Conservation (phyloP, 352 stramenopile species). For the Pythium sukuiense region DNA sequence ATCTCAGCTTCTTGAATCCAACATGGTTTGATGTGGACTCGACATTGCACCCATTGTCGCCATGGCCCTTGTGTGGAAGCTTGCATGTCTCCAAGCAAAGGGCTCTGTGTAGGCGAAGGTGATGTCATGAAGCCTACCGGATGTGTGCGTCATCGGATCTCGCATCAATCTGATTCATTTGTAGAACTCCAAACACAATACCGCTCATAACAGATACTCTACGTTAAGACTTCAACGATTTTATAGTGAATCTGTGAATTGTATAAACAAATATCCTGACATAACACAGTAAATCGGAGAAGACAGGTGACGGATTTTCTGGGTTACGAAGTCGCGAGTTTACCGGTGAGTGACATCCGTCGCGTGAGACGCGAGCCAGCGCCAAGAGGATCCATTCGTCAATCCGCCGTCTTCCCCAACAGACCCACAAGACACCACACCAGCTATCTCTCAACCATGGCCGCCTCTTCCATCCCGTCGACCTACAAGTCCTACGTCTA, state of each 20-base stretch:
- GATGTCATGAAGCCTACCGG: too few species aligned
- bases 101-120: neutral
- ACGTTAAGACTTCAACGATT: too few species aligned
- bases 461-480: neutral
- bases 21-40: too few species aligned
- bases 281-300: neutral
- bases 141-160: too few species aligned
- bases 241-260: too few species aligned
- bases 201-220: too few species aligned
- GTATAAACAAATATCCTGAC: too few species aligned
- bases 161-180: too few species aligned
- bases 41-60: neutral
- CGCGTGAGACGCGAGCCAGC: neutral
- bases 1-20: neutral
- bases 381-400: neutral
- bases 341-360: neutral
- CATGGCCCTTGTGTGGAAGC: too few species aligned
- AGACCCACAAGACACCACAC: neutral
- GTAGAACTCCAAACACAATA: too few species aligned
- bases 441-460: neutral
- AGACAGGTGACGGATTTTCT: neutral
- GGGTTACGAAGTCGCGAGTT: conserved; percentile 2
- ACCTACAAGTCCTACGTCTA: conserved; percentile 18
- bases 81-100: too few species aligned
- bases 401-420: neutral